Base-by-base conservation (phyloP, 805 yeast species). In the Priceomyces haplophilus region DNA sequence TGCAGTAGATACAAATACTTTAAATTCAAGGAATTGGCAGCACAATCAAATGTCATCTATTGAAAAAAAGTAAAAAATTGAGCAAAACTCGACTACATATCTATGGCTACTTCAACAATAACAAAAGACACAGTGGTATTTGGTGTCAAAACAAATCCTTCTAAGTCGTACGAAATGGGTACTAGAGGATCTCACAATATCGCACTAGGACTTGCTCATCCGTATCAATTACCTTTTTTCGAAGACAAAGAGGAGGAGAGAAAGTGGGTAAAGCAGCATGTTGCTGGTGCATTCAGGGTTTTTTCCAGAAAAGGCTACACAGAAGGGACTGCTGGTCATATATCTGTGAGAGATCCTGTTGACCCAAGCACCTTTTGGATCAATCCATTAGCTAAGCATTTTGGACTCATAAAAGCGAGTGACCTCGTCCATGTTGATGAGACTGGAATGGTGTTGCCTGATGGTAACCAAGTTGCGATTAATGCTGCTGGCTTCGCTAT, bases 241-340 rank as follows among this genome's bases (percentile, higher is more conserved):
- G 65, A 65, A 5, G 76, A 76, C 52, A 71, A 73, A 35, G 53
- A 61, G 25, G 69, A 65, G 25, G 72, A 82, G 50, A 65, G 86
- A 45, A 65, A 72, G 53, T 79, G 80, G 78, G 62, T 78, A 43
- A 58, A 74, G 38, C 78, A 85, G 56, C 95, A 87, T 54, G 79
- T 84, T 83, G 95, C 95, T 1, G 93, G 83, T 25, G 90, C 91
- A 1, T 87, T 87, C 69, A 74, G 95, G 47, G 76, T 84, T 1
- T 85, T 88, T 60, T 89, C 87, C n/a, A 74, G 95, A 56, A 79
- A 77, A 51, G 88, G 87, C 13, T 87, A 67, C 62, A 71, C 81
- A 13, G 88, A 85, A 59, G 96, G 95, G 12, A 62, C 80, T 16
- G 88, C 95, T 0, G 96, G 96, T 17, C 96, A 88, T 59, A 87